Evolutionary conservation across 495 filamentous ascomycete species (phyloP), one percentile per base, ranked within the genome.

Genomic region (Rhypophila decipiens): DNA sequence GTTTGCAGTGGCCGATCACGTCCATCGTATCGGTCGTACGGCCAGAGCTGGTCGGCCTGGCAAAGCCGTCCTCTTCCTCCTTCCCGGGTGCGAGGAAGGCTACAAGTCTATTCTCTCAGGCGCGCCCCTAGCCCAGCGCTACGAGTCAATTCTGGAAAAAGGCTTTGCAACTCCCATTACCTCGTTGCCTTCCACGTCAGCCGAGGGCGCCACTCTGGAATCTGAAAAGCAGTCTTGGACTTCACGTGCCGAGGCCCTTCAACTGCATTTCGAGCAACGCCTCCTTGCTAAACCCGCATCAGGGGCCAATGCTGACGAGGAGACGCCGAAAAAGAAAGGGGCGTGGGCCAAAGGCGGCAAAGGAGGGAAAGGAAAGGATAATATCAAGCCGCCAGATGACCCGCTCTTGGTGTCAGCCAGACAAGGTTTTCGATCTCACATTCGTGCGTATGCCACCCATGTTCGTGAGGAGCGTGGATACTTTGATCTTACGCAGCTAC

Each of bases 391-490:
- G 12, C 50, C 43, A 39, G 53, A 53, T 24, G 68, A 65, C 24
- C 59, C 59, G 33, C 53, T 73, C 29, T 75, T 90, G 1, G 85
- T 87, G 47, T 71, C 87, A 64, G 90, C 83, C 1, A 74, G 86
- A 8, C 80, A 84, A 39, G 93, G 84, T 0, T 98, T 85, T 71
- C 86, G 91, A 52, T 93, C 87, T 13, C 90, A 97, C 59, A 82
- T 97, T 41, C 75, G 94, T 13, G 93, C 94, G 0, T 98, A 98
- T 58, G 87, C 94, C 2, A 98, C 93, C 1, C 93, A 97, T 65
- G 83, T 94, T 8, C 76, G 83, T 9, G 77, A 80, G 44, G 93
- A 98, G 69, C 77, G 91, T 27, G 66, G 63, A 23, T 87, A 85
- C 55, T 98, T 97, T 66, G 83, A 95, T 62, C 88, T 95, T 58